Percentiles rank a stretch among this genome's conserved stretches.
These are phyloP conservation scores for Cryptococcus maquisensis DNA, from an alignment of 1,284 basidiomycete genomes.

Conservation along the genomic window DNA sequence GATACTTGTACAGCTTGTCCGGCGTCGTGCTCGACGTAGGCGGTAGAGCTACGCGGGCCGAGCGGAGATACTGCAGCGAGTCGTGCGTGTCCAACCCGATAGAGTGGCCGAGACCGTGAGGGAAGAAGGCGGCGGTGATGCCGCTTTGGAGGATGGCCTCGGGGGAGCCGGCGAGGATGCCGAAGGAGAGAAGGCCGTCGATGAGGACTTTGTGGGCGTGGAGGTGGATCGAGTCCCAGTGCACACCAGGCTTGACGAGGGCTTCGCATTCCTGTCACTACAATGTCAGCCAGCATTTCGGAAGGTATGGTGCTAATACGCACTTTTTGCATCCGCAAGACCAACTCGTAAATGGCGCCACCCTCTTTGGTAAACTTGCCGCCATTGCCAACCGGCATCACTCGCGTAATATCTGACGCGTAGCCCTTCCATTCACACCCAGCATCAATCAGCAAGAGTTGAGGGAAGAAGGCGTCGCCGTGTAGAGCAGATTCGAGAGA, in stretches of 20 bases:
- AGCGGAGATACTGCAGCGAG: slow-evolving; percentile 40
- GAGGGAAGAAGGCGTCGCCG: slow-evolving; percentile 53
- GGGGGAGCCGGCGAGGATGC: slow-evolving; percentile 66
- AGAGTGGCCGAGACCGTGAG: slow-evolving; percentile 81
- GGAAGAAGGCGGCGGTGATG: slow-evolving; percentile 77
- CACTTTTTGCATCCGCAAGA: slow-evolving; percentile 81
- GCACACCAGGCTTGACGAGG: slow-evolving; percentile 63
- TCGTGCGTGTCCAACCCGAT: slow-evolving; percentile 84
- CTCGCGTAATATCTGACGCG: slow-evolving; percentile 47
- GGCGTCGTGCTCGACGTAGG: slow-evolving; percentile 50
- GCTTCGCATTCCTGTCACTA: slow-evolving; percentile 61
- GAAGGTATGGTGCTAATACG: slow-evolving; percentile 7
- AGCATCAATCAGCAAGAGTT: slow-evolving; percentile 84
- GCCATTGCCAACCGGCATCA: slow-evolving; percentile 66
- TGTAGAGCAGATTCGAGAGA: slow-evolving; percentile 21
- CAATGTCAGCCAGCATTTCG: background rate
- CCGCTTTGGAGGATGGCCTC: slow-evolving; percentile 70
- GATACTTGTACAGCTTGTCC: slow-evolving; percentile 64
- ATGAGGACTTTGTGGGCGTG: slow-evolving; percentile 73
- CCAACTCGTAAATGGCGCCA: slow-evolving; percentile 73
- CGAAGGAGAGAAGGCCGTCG: slow-evolving; percentile 71
- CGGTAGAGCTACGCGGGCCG: slow-evolving; percentile 29
- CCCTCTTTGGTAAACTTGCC: slow-evolving; percentile 78
- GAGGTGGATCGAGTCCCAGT: slow-evolving; percentile 81
- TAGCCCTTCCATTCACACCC: slow-evolving; percentile 76